A percentile compares a stretch with the other conserved stretches of the same genome.
phyloP scores from a whole-genome alignment of 495 filamentous ascomycete species.

The Podospora fimiseda region DNA sequence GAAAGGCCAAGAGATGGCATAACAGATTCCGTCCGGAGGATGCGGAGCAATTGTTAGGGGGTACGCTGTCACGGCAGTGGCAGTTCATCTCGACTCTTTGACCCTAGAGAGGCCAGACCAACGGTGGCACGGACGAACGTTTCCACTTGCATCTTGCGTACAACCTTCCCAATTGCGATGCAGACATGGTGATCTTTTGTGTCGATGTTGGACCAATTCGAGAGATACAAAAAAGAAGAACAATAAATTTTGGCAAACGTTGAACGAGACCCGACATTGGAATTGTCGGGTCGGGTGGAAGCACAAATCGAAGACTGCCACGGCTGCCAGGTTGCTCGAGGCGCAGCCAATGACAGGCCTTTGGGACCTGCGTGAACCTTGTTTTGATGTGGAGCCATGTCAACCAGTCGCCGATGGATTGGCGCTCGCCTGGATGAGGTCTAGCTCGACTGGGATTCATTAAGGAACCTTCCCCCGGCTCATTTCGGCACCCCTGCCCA shows the following conservation, averaged over 20 bases:
- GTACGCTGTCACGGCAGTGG: not conserved
- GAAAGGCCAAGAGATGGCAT: not conserved
- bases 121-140: not conserved
- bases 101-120: not conserved
- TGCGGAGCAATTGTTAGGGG: not conserved
- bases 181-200: too few species aligned
- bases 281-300: too few species aligned
- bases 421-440: not conserved
- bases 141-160: not conserved
- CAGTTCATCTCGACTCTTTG: slow-evolving; percentile 7
- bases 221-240: not conserved
- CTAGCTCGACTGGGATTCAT: slow-evolving; percentile 16
- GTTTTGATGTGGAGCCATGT: slow-evolving; percentile 11
- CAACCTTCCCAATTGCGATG: too few species aligned
- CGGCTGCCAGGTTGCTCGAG: slow-evolving; percentile 2
- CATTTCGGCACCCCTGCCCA: slow-evolving; percentile 18
- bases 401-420: too few species aligned
- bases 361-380: slow-evolving; percentile 23
- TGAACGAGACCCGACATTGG: too few species aligned
- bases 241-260: too few species aligned
- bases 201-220: not conserved
- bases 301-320: slow-evolving; percentile 4
- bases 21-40: not conserved
- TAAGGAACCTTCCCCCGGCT: slow-evolving; percentile 14
- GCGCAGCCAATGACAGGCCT: slow-evolving; percentile 15